phyloP scores from a whole-genome alignment of 2,329 filamentous ascomycete genomes.

The Beauveria medogensis region DNA sequence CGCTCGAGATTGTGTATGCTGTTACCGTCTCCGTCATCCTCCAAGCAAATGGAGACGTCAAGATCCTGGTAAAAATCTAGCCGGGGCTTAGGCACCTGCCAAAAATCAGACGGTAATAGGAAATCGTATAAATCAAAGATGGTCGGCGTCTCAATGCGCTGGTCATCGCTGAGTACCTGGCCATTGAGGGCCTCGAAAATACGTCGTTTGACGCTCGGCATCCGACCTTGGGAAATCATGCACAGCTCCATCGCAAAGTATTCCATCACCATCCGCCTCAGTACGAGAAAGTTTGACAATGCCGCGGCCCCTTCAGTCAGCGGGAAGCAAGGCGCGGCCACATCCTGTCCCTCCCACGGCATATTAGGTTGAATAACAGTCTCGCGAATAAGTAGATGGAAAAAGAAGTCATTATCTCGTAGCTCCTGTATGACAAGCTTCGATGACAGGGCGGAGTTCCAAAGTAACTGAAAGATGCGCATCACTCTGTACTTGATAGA shows the following conservation, averaged over 20 bases:
- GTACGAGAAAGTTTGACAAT: slow-evolving; percentile 68
- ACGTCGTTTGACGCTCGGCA: slow-evolving; percentile 61
- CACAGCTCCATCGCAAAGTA: slow-evolving; percentile 83
- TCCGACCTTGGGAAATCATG: slow-evolving; percentile 60
- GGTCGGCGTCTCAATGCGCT: slow-evolving; percentile 59
- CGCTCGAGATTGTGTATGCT: slow-evolving; percentile 61
- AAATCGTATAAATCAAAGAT: slow-evolving; percentile 95
- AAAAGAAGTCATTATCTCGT: slow-evolving; percentile 70
- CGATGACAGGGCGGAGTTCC: slow-evolving; percentile 74
- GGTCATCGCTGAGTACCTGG: slow-evolving; percentile 56
- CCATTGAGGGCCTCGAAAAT: slow-evolving; percentile 72
- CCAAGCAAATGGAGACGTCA: slow-evolving; percentile 57
- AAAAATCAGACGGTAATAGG: slow-evolving; percentile 46
- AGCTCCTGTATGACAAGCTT: slow-evolving; percentile 70
- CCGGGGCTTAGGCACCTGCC: slow-evolving; percentile 42
- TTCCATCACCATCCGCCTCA: slow-evolving; percentile 71
- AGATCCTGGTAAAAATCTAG: slow-evolving; percentile 57
- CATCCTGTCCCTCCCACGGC: slow-evolving; percentile 63
- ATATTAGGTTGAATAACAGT: slow-evolving; percentile 60
- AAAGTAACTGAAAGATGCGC: slow-evolving; percentile 71
- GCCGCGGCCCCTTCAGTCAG: slow-evolving; percentile 58
- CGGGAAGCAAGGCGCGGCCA: slow-evolving; percentile 58
- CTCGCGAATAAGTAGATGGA: slow-evolving; percentile 65
- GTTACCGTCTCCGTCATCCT: slow-evolving; percentile 48
- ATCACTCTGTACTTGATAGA: slow-evolving; percentile 60